Base-by-base conservation (phyloP, 495 filamentous ascomycete species). In the Melanomma pulvis-pyrius region DNA sequence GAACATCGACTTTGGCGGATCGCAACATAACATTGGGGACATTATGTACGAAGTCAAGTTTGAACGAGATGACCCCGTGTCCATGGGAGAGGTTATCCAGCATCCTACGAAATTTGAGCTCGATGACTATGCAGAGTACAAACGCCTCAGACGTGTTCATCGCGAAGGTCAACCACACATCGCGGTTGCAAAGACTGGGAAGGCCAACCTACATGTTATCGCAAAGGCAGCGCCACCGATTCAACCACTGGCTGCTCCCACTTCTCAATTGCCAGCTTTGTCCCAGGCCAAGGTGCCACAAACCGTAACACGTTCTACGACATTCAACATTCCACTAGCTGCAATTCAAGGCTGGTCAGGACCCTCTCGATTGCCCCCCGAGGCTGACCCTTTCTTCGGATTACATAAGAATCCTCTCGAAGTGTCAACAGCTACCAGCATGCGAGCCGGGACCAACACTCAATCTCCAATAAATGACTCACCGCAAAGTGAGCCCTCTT, bases 71-170 rank as follows among this genome's bases (percentile, higher is more conserved):
- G 65, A 75, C 28, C 47, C 57, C 22, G 52, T 56, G 17, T 63
- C 65, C 19, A 71, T 77, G 63, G 64, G 71, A 36, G 67, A 70
- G 15, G 73, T 76, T 6, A 47, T 77, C 6, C 46, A 49, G 26
- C 65, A 65, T 8, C 77, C 76, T 4, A 63, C 51, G 13, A 46
- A 73, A 0, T 63, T 73, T 7, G 75, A 79, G 32, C 49, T 76
- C 2, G 77, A 79, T 29, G 76, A 79, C 57, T 79, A 78, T 58
- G 63, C 52, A 13, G 77, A 78, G 60, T 78, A 74, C 61, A 78
- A 77, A 54, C 75, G 74, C 1, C 66, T 69, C 11, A 58, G 61
- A 22, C 52, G 64, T 5, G 22, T 65, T 22, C 50, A 59, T 26
- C 63, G 59, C 12, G 62, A 67, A n/a, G 13, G 21, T 36, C 7